phyloP scores from a whole-genome alignment of 352 stramenopile species.

The Globisporangium uncinulatum region DNA sequence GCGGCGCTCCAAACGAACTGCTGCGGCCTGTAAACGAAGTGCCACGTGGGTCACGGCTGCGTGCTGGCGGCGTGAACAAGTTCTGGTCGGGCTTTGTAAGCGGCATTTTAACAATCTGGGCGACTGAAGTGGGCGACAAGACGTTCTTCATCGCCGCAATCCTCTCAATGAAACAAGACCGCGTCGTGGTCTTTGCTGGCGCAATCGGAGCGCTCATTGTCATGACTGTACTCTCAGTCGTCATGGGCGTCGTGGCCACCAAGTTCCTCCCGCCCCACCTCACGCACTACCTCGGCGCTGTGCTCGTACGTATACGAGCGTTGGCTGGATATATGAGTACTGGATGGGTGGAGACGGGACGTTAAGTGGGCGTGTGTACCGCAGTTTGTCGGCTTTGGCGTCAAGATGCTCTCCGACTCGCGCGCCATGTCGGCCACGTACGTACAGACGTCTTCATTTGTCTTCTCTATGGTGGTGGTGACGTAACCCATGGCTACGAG shows the following conservation, averaged over 20 bases:
- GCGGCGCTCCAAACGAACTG: slow-evolving; percentile 14
- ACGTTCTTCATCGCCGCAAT: slow-evolving; percentile 99
- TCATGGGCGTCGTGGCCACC: slow-evolving; percentile 96
- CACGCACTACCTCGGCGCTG: slow-evolving; percentile 95
- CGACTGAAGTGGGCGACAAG: slow-evolving; percentile 99
- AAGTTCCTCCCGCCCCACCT: slow-evolving; percentile 91
- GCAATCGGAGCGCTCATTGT: slow-evolving; percentile 93
- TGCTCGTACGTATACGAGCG: slow-evolving; percentile 44
- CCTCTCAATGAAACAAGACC: slow-evolving; percentile 94
- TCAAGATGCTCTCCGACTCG: slow-evolving; percentile 91
- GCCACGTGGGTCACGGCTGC: slow-evolving; percentile 20
- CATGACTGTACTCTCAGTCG: slow-evolving; percentile 97
- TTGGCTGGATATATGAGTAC: slow-evolving; percentile 1
- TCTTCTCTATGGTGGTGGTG: not conserved
- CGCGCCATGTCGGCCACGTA: slow-evolving; percentile 78
- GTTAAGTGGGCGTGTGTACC: slow-evolving; percentile 3
- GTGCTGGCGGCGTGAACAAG: slow-evolving; percentile 46
- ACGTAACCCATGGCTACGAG: too few species aligned
- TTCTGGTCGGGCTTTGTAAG: slow-evolving; percentile 87
- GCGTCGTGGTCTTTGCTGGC: slow-evolving; percentile 94
- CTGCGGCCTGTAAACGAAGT: slow-evolving; percentile 5
- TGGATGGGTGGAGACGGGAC: not conserved
- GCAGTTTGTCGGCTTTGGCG: slow-evolving; percentile 96
- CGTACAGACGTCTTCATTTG: slow-evolving; percentile 10
- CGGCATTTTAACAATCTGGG: slow-evolving; percentile 95